Conservation (phyloP, 106 monocot genomes). For the Iris macrosiphon region DNA sequence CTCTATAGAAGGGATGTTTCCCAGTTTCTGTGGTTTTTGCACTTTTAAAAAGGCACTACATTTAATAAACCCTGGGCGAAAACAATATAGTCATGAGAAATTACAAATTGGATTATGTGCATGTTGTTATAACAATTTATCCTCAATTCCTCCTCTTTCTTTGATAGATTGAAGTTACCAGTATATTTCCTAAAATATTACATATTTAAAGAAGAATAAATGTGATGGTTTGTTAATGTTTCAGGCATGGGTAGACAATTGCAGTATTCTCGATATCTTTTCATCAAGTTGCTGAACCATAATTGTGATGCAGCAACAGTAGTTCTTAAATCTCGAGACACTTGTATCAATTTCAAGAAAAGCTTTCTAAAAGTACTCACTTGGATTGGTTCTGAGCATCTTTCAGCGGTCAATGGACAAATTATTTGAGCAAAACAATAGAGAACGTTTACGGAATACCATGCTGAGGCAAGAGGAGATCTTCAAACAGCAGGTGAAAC, state of each 20-base stretch:
- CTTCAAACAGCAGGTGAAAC: slow-evolving; percentile 48
- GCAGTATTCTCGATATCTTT: background rate
- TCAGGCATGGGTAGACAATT: slow-evolving; percentile 4
- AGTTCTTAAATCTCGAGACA: background rate
- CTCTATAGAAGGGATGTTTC: too few species aligned
- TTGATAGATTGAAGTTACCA: too few species aligned
- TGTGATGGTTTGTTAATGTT: background rate
- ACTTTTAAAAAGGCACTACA: too few species aligned
- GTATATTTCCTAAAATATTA: too few species aligned
- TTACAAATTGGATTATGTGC: too few species aligned
- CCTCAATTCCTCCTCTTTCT: too few species aligned
- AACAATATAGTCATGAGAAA: too few species aligned
- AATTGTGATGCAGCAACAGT: background rate
- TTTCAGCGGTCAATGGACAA: slow-evolving; percentile 23
- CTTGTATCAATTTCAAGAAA: too few species aligned
- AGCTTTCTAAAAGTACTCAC: background rate
- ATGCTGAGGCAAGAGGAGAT: slow-evolving; percentile 57
- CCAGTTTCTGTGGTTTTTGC: too few species aligned
- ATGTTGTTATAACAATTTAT: too few species aligned
- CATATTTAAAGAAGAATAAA: too few species aligned
- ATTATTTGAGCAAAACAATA: slow-evolving; percentile 10
- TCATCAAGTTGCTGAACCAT: background rate
- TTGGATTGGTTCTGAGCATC: background rate
- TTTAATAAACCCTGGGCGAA: too few species aligned
- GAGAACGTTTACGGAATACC: slow-evolving; percentile 29